These are phyloP conservation scores for Coprinopsis strossmayeri DNA, from an alignment of 768 basidiomycete species.

Conservation along the genomic window DNA sequence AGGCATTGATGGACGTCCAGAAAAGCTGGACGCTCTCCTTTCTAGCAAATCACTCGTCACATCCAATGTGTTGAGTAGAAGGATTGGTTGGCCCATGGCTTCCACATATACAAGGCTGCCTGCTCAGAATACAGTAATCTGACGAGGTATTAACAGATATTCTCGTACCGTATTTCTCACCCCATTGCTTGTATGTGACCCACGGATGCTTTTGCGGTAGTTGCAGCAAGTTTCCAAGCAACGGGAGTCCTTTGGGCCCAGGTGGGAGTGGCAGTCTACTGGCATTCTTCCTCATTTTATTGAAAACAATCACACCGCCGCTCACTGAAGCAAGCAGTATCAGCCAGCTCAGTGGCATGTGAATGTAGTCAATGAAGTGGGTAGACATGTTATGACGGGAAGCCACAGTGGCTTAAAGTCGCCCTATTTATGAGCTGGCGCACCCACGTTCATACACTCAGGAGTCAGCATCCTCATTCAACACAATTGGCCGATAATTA, in stretches of 20 bases:
- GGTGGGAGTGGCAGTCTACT: slow-evolving; percentile 19
- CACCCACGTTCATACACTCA: too few relatives aligned
- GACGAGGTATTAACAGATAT: neutral
- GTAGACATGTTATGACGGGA: too few relatives aligned
- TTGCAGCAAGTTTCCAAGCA: slow-evolving; percentile 22
- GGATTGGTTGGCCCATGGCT: slow-evolving; percentile 23
- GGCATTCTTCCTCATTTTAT: neutral
- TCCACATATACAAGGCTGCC: slow-evolving; percentile 25
- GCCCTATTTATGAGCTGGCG: too few relatives aligned
- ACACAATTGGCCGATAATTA: too few relatives aligned
- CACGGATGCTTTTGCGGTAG: slow-evolving; percentile 17
- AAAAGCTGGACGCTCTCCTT: slow-evolving; percentile 35
- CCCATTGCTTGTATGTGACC: slow-evolving; percentile 20
- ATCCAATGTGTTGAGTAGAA: slow-evolving; percentile 30
- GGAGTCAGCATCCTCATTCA: too few relatives aligned
- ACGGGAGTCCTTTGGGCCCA: slow-evolving; percentile 21
- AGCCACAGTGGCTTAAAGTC: too few relatives aligned
- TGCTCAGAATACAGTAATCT: slow-evolving; percentile 4
- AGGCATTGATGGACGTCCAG: slow-evolving; percentile 28
- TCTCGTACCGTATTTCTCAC: slow-evolving; percentile 16
- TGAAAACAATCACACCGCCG: neutral
- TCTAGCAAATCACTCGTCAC: slow-evolving; percentile 33
- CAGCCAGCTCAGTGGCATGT: too few relatives aligned
- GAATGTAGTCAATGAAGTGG: too few relatives aligned
- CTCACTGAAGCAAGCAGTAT: too few relatives aligned